Conservation (phyloP, 805 yeast genomes). For the Wickerhamomyces hampshirensis region DNA sequence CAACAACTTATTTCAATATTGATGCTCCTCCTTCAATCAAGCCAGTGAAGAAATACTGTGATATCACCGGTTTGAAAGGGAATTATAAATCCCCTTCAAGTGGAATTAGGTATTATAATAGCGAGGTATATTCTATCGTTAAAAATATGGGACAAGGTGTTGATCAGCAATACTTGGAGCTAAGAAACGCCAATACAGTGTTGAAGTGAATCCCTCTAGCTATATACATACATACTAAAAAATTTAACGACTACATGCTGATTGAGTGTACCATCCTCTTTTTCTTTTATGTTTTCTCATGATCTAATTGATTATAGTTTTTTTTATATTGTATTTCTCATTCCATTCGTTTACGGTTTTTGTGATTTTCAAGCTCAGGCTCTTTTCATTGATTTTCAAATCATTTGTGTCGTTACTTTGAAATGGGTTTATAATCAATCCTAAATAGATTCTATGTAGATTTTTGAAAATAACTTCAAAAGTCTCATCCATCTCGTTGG, state of each 20-base stretch:
- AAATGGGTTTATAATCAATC: slow-evolving; percentile 62
- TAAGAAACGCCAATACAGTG: slow-evolving; percentile 85
- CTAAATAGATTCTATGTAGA: slow-evolving; percentile 51
- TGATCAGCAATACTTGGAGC: slow-evolving; percentile 85
- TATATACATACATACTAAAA: too few relatives aligned
- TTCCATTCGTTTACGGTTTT: slow-evolving; percentile 10
- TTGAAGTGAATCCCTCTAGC: slow-evolving; percentile 40
- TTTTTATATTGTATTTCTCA: neutral
- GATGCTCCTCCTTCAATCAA: slow-evolving; percentile 83
- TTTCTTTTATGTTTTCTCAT: too few relatives aligned
- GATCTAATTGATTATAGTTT: neutral
- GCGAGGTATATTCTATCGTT: slow-evolving; percentile 75
- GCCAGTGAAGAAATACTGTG: slow-evolving; percentile 85
- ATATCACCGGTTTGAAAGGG: slow-evolving; percentile 84
- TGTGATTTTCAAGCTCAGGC: slow-evolving; percentile 11
- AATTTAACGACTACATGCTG: too few relatives aligned
- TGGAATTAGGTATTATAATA: slow-evolving; percentile 73
- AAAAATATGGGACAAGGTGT: slow-evolving; percentile 82
- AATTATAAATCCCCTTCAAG: slow-evolving; percentile 70
- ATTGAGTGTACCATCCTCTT: too few relatives aligned
- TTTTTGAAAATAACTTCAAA: slow-evolving; percentile 29
- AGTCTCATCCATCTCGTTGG: slow-evolving; percentile 27
- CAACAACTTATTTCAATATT: slow-evolving; percentile 65
- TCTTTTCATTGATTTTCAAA: slow-evolving; percentile 23
- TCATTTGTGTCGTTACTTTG: slow-evolving; percentile 24